Evolutionary conservation across 2,329 filamentous ascomycete genomes (phyloP).

Genomic region (Zalaria sp.): DNA sequence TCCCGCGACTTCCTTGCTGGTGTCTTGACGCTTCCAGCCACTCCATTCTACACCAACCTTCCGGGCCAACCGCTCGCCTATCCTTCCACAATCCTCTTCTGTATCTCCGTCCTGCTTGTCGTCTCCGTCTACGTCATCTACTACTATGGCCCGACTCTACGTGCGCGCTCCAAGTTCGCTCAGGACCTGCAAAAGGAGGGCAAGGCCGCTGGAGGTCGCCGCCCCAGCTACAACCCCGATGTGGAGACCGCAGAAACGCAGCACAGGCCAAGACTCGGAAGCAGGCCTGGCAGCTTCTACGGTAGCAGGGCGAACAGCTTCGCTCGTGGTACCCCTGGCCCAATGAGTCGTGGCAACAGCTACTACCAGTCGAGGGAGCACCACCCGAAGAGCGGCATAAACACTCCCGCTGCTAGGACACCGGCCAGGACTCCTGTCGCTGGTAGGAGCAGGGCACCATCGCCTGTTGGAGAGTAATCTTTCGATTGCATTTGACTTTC

Average conservation of each 20-base stretch:
- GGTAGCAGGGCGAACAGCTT: not conserved
- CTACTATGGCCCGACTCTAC: constrained; percentile 39
- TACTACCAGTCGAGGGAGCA: not conserved
- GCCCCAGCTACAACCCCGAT: too few relatives aligned
- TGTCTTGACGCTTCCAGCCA: constrained; percentile 54
- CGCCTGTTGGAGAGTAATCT: too few relatives aligned
- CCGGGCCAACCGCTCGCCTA: constrained; percentile 34
- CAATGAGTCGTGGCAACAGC: not conserved
- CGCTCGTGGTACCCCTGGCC: not conserved
- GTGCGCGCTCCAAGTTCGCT: constrained; percentile 38
- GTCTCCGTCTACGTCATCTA: constrained; percentile 44
- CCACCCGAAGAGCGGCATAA: too few relatives aligned
- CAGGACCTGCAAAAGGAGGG: constrained; percentile 20
- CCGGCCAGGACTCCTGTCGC: too few relatives aligned
- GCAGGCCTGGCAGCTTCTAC: too few relatives aligned
- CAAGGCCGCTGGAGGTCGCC: constrained; percentile 3
- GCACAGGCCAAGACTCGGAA: not conserved
- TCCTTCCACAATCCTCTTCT: constrained; percentile 42
- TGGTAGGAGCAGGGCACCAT: too few relatives aligned
- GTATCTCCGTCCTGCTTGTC: constrained; percentile 35
- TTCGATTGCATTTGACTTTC: too few relatives aligned
- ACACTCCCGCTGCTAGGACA: too few relatives aligned
- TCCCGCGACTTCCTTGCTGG: constrained; percentile 62
- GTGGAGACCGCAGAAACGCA: too few relatives aligned
- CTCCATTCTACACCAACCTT: constrained; percentile 40